phyloP scores from a whole-genome alignment of 2,329 filamentous ascomycete genomes.

The Monosporascus sp. region DNA sequence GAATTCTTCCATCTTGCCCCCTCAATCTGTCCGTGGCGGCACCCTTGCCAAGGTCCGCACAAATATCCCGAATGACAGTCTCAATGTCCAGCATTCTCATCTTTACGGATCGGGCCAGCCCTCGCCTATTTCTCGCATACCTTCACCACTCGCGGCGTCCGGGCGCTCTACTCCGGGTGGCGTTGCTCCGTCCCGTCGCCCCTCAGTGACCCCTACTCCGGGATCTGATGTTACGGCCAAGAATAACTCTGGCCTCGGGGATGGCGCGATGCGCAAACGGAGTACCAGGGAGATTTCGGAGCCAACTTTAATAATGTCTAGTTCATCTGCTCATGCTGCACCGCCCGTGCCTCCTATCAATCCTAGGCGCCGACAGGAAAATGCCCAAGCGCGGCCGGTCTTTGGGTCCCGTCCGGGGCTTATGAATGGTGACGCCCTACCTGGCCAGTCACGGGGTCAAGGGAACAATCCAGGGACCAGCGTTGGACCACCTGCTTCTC shows the following conservation, averaged over 20 bases:
- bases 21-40: conserved; percentile 32
- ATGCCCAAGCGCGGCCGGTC: too few species aligned
- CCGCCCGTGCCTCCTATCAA: conserved; percentile 57
- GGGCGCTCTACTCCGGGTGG: conserved; percentile 30
- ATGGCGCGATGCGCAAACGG: conserved; percentile 37
- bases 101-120: conserved; percentile 36
- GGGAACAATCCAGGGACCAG: conserved; percentile 23
- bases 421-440: background rate
- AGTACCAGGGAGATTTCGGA: conserved; percentile 47
- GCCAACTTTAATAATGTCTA: conserved; percentile 42
- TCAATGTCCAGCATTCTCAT: conserved; percentile 28
- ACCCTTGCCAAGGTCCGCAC: conserved; percentile 15
- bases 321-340: conserved; percentile 39
- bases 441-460: conserved; percentile 14
- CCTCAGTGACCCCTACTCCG: conserved; percentile 27
- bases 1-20: conserved; percentile 44
- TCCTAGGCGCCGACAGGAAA: conserved; percentile 43
- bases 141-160: conserved; percentile 28
- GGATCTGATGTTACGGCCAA: conserved; percentile 17
- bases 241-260: conserved; percentile 28
- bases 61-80: conserved; percentile 25
- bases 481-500: conserved; percentile 29
- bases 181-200: conserved; percentile 28
- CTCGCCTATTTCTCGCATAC: conserved; percentile 42
- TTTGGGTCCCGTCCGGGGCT: background rate